A percentile compares a stretch with the other conserved stretches of the same genome.
Conservation (phyloP, 23 red algal species). For the Gracilaria domingensis region DNA sequence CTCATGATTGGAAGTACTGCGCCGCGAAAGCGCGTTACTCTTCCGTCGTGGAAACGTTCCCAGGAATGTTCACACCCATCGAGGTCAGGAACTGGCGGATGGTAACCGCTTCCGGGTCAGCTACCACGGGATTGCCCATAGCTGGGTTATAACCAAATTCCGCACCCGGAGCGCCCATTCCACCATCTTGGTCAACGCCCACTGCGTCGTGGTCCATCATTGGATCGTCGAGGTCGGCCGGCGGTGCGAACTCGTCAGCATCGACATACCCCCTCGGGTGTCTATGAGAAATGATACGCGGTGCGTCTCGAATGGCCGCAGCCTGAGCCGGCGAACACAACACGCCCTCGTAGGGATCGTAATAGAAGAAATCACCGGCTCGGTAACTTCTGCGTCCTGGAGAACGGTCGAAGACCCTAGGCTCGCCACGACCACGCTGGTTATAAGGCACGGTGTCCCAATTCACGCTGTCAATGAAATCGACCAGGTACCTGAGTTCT, state of each 20-base stretch:
- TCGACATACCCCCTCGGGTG: neutral
- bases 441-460: neutral
- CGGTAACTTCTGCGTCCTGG: neutral
- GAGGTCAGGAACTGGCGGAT: neutral
- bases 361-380: neutral
- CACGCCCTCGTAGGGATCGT: constrained; percentile 8
- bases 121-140: neutral
- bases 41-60: neutral
- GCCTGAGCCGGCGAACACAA: neutral
- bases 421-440: neutral
- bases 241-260: neutral
- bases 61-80: neutral
- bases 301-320: neutral
- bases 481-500: neutral
- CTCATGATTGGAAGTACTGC: too few relatives aligned
- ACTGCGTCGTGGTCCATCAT: neutral
- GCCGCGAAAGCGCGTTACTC: neutral
- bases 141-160: neutral
- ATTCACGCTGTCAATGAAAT: neutral
- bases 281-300: neutral
- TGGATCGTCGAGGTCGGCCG: neutral
- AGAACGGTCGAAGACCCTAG: neutral
- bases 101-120: neutral
- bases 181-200: neutral
- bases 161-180: neutral